Evolutionary conservation across 805 yeast species (phyloP).

Genomic region (Saccharomycopsis malanga): DNA sequence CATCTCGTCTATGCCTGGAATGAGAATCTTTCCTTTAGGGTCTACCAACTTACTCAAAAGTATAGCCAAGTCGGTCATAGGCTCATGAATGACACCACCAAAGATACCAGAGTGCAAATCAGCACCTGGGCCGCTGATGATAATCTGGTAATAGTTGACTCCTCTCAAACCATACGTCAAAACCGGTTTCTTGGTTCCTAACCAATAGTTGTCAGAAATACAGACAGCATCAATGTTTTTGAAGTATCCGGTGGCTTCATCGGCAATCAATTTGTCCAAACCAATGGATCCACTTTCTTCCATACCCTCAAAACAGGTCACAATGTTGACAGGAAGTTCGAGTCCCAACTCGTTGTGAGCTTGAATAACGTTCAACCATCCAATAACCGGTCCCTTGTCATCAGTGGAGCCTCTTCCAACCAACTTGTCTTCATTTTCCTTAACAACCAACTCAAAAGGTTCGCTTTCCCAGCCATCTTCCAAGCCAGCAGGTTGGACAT

Average conservation of each 20-base stretch:
- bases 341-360: conserved; percentile 81
- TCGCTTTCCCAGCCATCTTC: conserved; percentile 97
- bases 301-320: conserved; percentile 97
- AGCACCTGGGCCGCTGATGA: conserved; percentile 86
- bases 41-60: conserved; percentile 74
- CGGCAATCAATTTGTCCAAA: conserved; percentile 71
- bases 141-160: conserved; percentile 82
- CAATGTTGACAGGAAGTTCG: conserved; percentile 88
- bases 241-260: conserved; percentile 76
- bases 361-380: conserved; percentile 90
- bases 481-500: conserved; percentile 89
- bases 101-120: conserved; percentile 96
- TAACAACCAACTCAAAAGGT: conserved; percentile 66
- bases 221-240: conserved; percentile 89
- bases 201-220: conserved; percentile 96
- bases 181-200: conserved; percentile 95
- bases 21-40: conserved; percentile 70
- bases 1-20: conserved; percentile 89
- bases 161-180: conserved; percentile 98
- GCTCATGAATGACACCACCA: conserved; percentile 97
- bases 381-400: conserved; percentile 96
- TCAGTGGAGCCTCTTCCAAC: conserved; percentile 95
- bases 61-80: conserved; percentile 86
- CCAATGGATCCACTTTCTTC: conserved; percentile 97
- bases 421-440: conserved; percentile 60